Conservation (phyloP, 495 filamentous ascomycete species). For the Penicillium riverlandense region DNA sequence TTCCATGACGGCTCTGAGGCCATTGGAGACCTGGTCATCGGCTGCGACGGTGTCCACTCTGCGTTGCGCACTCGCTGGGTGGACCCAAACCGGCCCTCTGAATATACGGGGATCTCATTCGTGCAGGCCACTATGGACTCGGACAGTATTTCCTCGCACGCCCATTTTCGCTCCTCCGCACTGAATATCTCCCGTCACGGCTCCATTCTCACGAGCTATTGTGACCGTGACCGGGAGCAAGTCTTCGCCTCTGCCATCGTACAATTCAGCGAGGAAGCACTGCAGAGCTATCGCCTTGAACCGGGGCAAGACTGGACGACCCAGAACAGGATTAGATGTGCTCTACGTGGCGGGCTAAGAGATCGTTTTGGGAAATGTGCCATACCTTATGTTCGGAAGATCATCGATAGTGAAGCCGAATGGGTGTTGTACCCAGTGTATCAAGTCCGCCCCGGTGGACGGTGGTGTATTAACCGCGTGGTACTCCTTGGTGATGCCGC, state of each 20-base stretch:
- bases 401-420: constrained; percentile 40
- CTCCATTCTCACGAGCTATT: constrained; percentile 45
- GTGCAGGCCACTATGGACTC: constrained; percentile 41
- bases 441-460: constrained; percentile 41
- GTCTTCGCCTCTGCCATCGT: constrained; percentile 53
- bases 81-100: constrained; percentile 38
- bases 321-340: constrained; percentile 31
- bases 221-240: constrained; percentile 32
- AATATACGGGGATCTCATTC: constrained; percentile 51
- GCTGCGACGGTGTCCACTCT: constrained; percentile 61
- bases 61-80: constrained; percentile 45
- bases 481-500: constrained; percentile 52
- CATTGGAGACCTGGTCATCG: constrained; percentile 47
- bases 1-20: constrained; percentile 45
- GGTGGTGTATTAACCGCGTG: constrained; percentile 42
- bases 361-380: constrained; percentile 36
- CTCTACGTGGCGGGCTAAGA: constrained; percentile 34
- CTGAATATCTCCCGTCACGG: constrained; percentile 48
- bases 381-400: constrained; percentile 40
- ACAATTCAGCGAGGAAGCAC: constrained; percentile 36
- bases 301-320: constrained; percentile 43
- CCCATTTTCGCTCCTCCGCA: constrained; percentile 41
- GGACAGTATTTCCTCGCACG: constrained; percentile 13
- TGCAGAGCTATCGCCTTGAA: constrained; percentile 21
- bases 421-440: constrained; percentile 57